phyloP scores from a whole-genome alignment of 2,329 filamentous ascomycete genomes.

The Rutstroemia sp. region DNA sequence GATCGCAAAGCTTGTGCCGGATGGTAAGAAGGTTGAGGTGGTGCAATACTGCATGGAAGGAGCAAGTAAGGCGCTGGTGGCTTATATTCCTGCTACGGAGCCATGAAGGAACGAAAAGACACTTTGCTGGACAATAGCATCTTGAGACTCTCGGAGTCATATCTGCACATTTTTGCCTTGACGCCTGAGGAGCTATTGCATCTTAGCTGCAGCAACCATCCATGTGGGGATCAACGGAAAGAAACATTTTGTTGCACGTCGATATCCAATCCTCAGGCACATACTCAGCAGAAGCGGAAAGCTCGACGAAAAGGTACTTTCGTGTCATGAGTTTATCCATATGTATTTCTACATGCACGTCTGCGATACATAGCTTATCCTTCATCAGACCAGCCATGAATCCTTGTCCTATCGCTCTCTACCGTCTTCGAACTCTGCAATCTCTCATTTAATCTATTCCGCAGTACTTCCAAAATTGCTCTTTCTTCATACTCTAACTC shows the following conservation, averaged over 20 bases:
- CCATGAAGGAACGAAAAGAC: not conserved
- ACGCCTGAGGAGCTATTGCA: not conserved
- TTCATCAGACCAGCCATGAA: slow-evolving; percentile 3
- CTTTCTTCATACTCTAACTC: slow-evolving; percentile 18
- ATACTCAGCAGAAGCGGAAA: not conserved
- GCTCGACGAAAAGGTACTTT: not conserved
- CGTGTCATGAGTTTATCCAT: no score
- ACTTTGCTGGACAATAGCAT: not conserved
- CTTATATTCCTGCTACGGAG: slow-evolving; percentile 43
- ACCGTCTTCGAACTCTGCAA: not conserved
- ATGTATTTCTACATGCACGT: no score
- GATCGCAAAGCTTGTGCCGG: slow-evolving; percentile 51
- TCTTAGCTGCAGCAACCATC: not conserved
- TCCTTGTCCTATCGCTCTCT: not conserved
- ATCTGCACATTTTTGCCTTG: not conserved
- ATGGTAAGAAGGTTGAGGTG: slow-evolving; percentile 56
- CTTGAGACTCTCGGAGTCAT: not conserved
- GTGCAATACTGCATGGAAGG: slow-evolving; percentile 90
- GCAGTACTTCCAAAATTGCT: slow-evolving; percentile 17
- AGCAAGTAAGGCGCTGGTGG: slow-evolving; percentile 75
- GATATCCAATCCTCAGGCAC: slow-evolving; percentile 2
- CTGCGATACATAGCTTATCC: no score
- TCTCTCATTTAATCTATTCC: slow-evolving; percentile 10
- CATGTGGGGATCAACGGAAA: not conserved
- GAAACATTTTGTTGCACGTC: slow-evolving; percentile 8